Percentiles rank a stretch among this genome's conserved stretches.
phyloP scores from a whole-genome alignment of 1,139 yeast species.

The Pichia sp. region DNA sequence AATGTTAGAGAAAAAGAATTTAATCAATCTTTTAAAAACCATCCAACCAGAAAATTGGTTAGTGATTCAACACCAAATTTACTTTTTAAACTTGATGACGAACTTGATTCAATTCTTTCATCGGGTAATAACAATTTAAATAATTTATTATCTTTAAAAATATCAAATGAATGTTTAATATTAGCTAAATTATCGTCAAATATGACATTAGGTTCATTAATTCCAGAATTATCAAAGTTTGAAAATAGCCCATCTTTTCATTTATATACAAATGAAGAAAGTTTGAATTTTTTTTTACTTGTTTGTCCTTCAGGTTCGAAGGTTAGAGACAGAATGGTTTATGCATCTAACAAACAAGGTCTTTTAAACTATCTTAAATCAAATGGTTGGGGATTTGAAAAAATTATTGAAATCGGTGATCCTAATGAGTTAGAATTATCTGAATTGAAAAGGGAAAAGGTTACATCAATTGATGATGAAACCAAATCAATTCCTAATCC shows the following conservation, averaged over 20 bases:
- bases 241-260: constrained; percentile 43
- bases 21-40: not conserved
- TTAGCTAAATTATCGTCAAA: constrained; percentile 17
- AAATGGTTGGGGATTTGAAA: constrained; percentile 33
- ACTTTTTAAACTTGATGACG: constrained; percentile 9
- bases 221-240: constrained; percentile 4
- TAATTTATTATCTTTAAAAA: not conserved
- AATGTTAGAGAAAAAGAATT: constrained; percentile 14
- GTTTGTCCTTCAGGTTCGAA: constrained; percentile 88
- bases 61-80: constrained; percentile 24
- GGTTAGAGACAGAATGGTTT: constrained; percentile 87
- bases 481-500: too few species aligned
- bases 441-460: constrained; percentile 14
- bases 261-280: constrained; percentile 38
- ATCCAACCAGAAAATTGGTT: constrained; percentile 6
- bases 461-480: too few species aligned
- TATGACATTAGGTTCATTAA: constrained; percentile 25
- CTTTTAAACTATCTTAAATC: constrained; percentile 47
- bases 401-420: constrained; percentile 62
- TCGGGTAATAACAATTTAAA: not conserved
- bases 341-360: constrained; percentile 76
- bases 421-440: constrained; percentile 52
- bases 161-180: constrained; percentile 4
- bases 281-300: constrained; percentile 54
- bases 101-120: not conserved